Base-by-base conservation (phyloP, 2,329 filamentous ascomycete species). In the Grosmannia serpens region DNA sequence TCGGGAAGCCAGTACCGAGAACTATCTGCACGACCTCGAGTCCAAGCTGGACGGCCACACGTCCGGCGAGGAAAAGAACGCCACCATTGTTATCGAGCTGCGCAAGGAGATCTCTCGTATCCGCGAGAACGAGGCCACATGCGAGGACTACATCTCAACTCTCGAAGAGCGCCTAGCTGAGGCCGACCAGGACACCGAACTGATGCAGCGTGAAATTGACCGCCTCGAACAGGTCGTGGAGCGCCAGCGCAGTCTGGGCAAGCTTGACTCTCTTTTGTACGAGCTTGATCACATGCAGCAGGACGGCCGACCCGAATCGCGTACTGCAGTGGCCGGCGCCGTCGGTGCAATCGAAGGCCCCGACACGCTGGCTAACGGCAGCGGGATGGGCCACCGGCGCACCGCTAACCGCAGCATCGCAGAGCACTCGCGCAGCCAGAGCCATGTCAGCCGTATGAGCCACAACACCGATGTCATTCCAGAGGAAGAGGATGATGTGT, bases 151-250 rank as follows among this genome's bases (percentile, higher is more conserved):
- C 70, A 97, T 99, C 57, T 95, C 92, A 1, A 97, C 91, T 0
- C 77, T 99, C 13, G 94, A 99, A 70, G 94, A 97, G 73, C 87
- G 92, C 26, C 81, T 99, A 10, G 94, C 94, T 0, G 94, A 99
- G 72, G 87, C 92, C 2, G 94, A 99, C 67, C 92, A 97, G 70
- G 94, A 99, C 69, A 85, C 89, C 49, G 94, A 97, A 70, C 76
- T 96, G 61, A 96, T 99, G 92, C 91, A 96, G 70, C 89, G 92
- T 41, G 94, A 99, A 68, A 89, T 99, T 62, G 89, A 96, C 67
- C 85, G 92, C 38, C 78, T 99, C 15, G 94, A 97, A 71, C 89
- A 96, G 70, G 90, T 99, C 9, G 85, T 99, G 56, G 92, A 97
- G 71, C 88, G 95, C 54, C 94, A 99, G 71, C 83, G 94, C 60